Evolutionary conservation across 2,329 filamentous ascomycete species (phyloP), one percentile per base, ranked within the genome.

Genomic region (Orbilia ellipsospora): DNA sequence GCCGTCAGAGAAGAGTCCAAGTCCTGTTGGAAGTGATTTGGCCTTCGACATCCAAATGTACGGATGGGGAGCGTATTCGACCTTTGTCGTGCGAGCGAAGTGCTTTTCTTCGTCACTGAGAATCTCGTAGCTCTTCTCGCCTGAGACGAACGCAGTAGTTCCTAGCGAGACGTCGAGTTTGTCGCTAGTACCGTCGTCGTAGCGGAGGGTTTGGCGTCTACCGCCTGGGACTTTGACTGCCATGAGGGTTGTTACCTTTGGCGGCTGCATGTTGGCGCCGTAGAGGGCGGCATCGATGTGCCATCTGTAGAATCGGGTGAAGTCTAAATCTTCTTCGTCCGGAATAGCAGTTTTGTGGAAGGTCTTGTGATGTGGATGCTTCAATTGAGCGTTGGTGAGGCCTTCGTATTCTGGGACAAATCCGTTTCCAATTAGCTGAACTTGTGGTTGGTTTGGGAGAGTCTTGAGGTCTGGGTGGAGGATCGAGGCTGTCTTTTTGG

Each of bases 401-500:
- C 91, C 91, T 80, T 93, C 90, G 79, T 92, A 93, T 36, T 87
- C 86, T 0, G 86, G 81, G 0, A 94, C 86, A 55, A 87, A 86
- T 4, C 92, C 91, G 79, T 94, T 92, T 48, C 91, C 91, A 75
- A 94, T 93, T 65, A 93, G 89, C 80, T 94, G 91, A 0, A 92
- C 90, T 81, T 94, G 90, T 0, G 91, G 90, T 81, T 94, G 91
- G 78, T 92, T 69, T 26, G 89, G 0, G 50, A 94, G 88, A 0
- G 91, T 93, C 83, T 93, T 93, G 16, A 94, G 85, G 79, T 94
- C 92, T 0, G 91, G 91, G 80, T 93, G 90, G 16, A 94, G 85
- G 79, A 94, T 88, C 66, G 85, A 87, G 59, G 85, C 54, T 26
- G 83, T 85, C 62, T 85, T 86, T 81, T 89, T 89, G 6, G 85